Base-by-base conservation (phyloP, 176 grass and related monocot species). In the Cymbopogon citratus region DNA sequence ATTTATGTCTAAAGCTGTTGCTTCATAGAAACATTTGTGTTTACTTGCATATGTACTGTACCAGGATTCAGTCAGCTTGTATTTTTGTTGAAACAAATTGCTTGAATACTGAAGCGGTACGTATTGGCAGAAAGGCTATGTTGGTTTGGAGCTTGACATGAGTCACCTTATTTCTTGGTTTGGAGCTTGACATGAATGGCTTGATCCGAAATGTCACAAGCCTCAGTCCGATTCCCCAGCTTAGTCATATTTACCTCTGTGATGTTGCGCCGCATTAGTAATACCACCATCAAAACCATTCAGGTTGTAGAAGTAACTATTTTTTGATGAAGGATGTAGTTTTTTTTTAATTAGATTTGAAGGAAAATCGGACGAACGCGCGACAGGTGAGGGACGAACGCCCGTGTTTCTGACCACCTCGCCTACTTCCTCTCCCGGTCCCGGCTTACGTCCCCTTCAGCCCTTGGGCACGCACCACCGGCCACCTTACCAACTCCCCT, bases 1-100 rank as follows among this genome's bases (percentile, higher is more conserved):
- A 45, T 66, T 28, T 57, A 66, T 89, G 87, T 23, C 66, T 40
- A 73, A 44, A 46, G 52, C 77, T 81, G 71, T 23, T 63, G 40
- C 65, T 66, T 72, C 21, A 59, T 64, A 81, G 78, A 81, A 77
- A 77, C 35, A 9, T 44, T 24, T 21, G 46, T 82, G 69, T 65
- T 78, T 89, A 74, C 43, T 77, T 81, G 56, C 83, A 29, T 73
- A 57, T 77, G 65, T 85, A 6, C 5, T 89, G 87, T 89, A 82
- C 36, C 78, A 25, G 79, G 74, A 86, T 90, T 31, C 35, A 13
- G 57, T 49, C 36, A 49, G 18, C 46, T 66, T 85, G 43, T 49
- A 60, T 73, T 38, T 73, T 82, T 51, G 44, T 85, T 66, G 12
- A 60, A 78, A 73, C 74, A 61, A 73, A 78, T 89, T 73, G 46